Conservation (phyloP, 2,329 filamentous ascomycete genomes). For the Fusarium pininemorale region DNA sequence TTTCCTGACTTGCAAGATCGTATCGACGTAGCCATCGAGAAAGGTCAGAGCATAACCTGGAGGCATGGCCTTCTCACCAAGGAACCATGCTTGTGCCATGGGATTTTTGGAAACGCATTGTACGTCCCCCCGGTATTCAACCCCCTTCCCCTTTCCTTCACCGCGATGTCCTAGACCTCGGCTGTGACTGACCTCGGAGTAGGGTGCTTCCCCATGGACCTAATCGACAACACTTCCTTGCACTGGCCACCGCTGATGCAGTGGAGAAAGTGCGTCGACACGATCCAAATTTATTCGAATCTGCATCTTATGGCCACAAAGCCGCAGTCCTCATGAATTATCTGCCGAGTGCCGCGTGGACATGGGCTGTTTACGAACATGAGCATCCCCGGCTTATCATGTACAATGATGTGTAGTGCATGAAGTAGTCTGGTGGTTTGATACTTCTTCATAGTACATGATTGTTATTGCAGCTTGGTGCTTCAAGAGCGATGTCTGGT, state of each 20-base stretch:
- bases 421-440: constrained; percentile 19
- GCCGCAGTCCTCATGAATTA: constrained; percentile 48
- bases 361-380: constrained; percentile 48
- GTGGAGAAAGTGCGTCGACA: constrained; percentile 56
- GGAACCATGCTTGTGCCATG: constrained; percentile 72
- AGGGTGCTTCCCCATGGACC: constrained; percentile 47
- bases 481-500: constrained; percentile 8
- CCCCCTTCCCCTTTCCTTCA: constrained; percentile 52
- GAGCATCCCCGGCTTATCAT: constrained; percentile 48
- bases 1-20: constrained; percentile 63
- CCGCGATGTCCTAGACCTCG: constrained; percentile 16
- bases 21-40: constrained; percentile 62
- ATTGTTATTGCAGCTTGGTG: neutral
- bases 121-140: constrained; percentile 52
- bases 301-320: constrained; percentile 49
- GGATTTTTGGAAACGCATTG: constrained; percentile 71
- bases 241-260: constrained; percentile 64
- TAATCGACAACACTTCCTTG: constrained; percentile 63
- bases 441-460: neutral
- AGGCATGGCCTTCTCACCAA: constrained; percentile 69
- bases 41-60: constrained; percentile 63
- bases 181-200: constrained; percentile 31
- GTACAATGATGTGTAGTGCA: constrained; percentile 49
- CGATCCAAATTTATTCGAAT: constrained; percentile 47
- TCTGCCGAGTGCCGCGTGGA: constrained; percentile 51